Base-by-base conservation (phyloP, 1,284 basidiomycete species). In the Ustilago cynodontis region DNA sequence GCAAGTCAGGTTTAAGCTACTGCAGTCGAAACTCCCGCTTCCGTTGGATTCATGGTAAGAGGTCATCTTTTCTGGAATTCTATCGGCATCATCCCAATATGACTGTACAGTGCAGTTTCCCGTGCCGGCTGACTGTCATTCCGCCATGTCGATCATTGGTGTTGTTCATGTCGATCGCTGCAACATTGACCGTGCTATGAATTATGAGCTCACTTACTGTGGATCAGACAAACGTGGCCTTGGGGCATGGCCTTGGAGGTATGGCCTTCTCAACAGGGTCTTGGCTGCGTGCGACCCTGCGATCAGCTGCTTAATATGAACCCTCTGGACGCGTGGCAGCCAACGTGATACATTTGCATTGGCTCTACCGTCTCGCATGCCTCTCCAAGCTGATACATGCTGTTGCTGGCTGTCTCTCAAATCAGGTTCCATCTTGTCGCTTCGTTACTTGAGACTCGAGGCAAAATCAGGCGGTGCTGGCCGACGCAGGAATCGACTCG, bases 11-110 rank as follows among this genome's bases (percentile, higher is more conserved):
- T n/a, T n/a, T n/a, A n/a, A n/a, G n/a, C n/a, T n/a, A n/a, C n/a
- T n/a, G 39, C 6, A 5, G 16, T 20, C 16, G 16, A 14, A 31
- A 51, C 22, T 3, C 50, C 31, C 11, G 51, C 20, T 52, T 52
- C 51, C 51, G 51, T 52, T 52, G 51, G 51, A 52, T 20, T 33
- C 29, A 31, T 28, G n/a, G 29, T 20, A 33, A 45, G 39, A 33
- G 35, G 51, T 52, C 31, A 10, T 31, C 51, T 52, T 52, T 52
- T 52, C 51, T 52, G 51, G 51, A 52, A 52, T 52, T 52, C 51
- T 45, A 22, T 20, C 43, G n/a, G 43, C 43, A 45, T 45, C 43
- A 20, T 20, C n/a, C 2, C 18, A 6, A 13, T 20, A 22, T 4
- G n/a, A 7, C 22, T 22, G 22, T 45, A n/a, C 43, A 45, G 18